Conservation (phyloP, 1,284 basidiomycete genomes). For the Rhodotorula sp. region DNA sequence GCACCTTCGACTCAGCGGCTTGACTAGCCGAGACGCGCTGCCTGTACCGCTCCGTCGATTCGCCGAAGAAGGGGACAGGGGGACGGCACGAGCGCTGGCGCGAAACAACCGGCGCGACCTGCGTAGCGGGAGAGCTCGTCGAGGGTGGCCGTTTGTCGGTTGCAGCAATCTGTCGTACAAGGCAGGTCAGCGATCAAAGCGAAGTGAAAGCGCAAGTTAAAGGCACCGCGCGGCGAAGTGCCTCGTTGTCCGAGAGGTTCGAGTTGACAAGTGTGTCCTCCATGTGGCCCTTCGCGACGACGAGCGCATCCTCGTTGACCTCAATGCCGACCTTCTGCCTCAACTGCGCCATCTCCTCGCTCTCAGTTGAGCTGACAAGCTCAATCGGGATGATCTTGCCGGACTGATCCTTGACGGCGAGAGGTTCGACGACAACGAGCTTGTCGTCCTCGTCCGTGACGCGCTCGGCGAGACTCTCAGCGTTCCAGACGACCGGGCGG, state of each 20-base stretch:
- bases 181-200: background rate
- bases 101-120: slow-evolving; percentile 25
- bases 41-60: slow-evolving; percentile 7
- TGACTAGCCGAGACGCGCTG: background rate
- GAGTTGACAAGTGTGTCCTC: slow-evolving; percentile 10
- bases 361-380: background rate
- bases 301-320: background rate
- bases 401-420: slow-evolving; percentile 17
- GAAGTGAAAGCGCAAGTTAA: no score
- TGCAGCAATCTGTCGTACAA: background rate
- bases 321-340: slow-evolving; percentile 24
- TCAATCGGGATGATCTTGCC: slow-evolving; percentile 11
- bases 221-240: slow-evolving; percentile 22
- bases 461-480: slow-evolving; percentile 22
- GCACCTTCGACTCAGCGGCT: background rate
- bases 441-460: slow-evolving; percentile 20
- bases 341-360: background rate
- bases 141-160: slow-evolving; percentile 2
- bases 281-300: slow-evolving; percentile 6
- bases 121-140: slow-evolving; percentile 11
- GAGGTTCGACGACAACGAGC: slow-evolving; percentile 11
- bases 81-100: slow-evolving; percentile 21
- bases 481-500: slow-evolving; percentile 39
- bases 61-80: slow-evolving; percentile 21
- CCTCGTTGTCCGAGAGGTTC: slow-evolving; percentile 28